These are phyloP conservation scores for Fusarium chlamydosporum DNA, from an alignment of 2,329 filamentous ascomycete species.

Conservation along the genomic window DNA sequence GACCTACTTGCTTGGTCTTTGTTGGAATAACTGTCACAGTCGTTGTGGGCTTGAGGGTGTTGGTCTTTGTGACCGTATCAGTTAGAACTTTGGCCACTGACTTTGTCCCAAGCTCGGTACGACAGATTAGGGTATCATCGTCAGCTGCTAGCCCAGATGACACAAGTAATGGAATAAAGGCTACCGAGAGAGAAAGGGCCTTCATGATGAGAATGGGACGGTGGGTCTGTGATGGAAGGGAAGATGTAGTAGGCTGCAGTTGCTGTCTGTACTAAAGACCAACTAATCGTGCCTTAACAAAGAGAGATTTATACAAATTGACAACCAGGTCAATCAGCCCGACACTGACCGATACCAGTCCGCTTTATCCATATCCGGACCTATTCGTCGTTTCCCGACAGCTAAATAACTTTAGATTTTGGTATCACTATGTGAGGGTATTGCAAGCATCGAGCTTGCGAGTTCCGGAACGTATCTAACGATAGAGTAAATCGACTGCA, in stretches of 20 bases:
- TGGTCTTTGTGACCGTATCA: constrained; percentile 12
- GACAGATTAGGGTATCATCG: neutral
- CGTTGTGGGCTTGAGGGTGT: constrained; percentile 1
- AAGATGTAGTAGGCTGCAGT: neutral
- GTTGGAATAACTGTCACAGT: constrained; percentile 17
- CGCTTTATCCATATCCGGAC: neutral
- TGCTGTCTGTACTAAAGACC: neutral
- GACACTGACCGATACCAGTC: neutral
- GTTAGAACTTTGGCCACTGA: constrained; percentile 8
- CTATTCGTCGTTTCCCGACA: too few relatives aligned
- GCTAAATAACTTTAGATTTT: neutral
- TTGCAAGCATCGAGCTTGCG: neutral
- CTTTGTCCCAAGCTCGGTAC: constrained; percentile 16
- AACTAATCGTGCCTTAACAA: too few relatives aligned
- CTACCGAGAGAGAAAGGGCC: neutral
- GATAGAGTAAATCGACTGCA: neutral
- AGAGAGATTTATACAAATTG: neutral
- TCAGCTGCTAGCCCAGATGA: neutral
- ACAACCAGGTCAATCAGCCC: accelerated
- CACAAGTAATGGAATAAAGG: neutral
- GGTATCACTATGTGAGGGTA: neutral
- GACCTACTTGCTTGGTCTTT: constrained; percentile 4
- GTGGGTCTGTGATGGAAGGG: too few relatives aligned
- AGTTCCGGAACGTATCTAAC: too few relatives aligned
- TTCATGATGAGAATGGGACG: constrained; percentile 5